phyloP scores from a whole-genome alignment of 164 flowering plant species.

The Echeveria elegans region DNA sequence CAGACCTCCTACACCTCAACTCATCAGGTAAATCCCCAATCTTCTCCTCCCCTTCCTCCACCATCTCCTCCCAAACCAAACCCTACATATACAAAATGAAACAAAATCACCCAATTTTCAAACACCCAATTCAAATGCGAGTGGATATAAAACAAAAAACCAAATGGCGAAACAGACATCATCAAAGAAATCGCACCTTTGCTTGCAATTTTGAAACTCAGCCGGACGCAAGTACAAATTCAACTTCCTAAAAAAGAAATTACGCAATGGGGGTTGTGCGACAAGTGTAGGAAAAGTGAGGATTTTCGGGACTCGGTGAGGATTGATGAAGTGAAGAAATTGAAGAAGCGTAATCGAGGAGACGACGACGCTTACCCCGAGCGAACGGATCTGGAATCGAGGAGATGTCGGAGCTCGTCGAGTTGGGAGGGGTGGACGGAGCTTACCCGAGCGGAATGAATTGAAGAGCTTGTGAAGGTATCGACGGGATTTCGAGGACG shows the following conservation, averaged over 20 bases:
- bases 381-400: too few species aligned
- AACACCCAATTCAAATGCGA: background rate
- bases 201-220: too few species aligned
- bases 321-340: background rate
- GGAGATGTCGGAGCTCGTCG: too few species aligned
- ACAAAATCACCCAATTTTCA: too few species aligned
- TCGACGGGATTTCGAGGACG: too few species aligned
- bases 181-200: constrained; percentile 4
- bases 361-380: too few species aligned
- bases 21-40: constrained; percentile 18
- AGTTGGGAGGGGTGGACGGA: too few species aligned
- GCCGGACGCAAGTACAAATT: background rate
- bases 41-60: constrained; percentile 18
- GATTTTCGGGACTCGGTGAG: background rate
- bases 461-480: too few species aligned
- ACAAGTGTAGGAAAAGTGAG: background rate
- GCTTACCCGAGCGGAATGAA: too few species aligned
- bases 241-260: too few species aligned
- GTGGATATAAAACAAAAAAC: background rate
- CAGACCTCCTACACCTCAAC: constrained; percentile 31
- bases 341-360: too few species aligned
- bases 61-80: background rate
- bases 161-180: background rate
- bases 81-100: background rate
- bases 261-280: background rate